Conservation (phyloP, 148 eudicot genomes). For the Amaranthus hypochondriacus region DNA sequence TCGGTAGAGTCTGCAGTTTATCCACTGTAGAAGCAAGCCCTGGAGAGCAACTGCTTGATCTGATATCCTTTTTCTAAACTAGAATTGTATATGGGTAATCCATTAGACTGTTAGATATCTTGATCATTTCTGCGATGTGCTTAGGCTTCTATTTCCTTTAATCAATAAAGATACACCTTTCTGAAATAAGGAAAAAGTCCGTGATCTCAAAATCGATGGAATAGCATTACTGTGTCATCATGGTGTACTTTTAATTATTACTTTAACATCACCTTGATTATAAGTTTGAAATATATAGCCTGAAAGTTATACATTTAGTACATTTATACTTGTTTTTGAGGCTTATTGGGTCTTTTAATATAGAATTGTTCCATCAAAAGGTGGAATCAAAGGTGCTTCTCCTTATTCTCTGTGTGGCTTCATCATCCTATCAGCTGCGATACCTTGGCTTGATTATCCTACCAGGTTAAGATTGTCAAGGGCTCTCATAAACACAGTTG, state of each 20-base stretch:
- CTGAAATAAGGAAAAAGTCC: too few relatives aligned
- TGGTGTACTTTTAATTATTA: background rate
- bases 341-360: slow-evolving; percentile 16
- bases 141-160: background rate
- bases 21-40: background rate
- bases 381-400: slow-evolving; percentile 21
- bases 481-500: slow-evolving; percentile 4
- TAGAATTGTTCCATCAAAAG: slow-evolving; percentile 15
- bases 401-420: slow-evolving; percentile 18
- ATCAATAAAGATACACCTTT: too few relatives aligned
- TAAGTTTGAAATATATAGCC: background rate
- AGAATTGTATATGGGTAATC: background rate
- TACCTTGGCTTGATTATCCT: slow-evolving; percentile 19
- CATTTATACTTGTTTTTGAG: slow-evolving; percentile 11
- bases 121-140: background rate
- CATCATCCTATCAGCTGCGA: slow-evolving; percentile 18
- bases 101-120: background rate
- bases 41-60: background rate
- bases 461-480: slow-evolving; percentile 17
- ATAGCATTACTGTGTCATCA: too few relatives aligned
- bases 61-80: background rate
- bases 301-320: background rate
- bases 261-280: background rate
- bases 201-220: too few relatives aligned
- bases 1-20: background rate